Percentiles rank a stretch among this genome's conserved stretches.
Evolutionary conservation across 2,329 filamentous ascomycete species (phyloP).

Genomic region (Arthrocladium fulminans): DNA sequence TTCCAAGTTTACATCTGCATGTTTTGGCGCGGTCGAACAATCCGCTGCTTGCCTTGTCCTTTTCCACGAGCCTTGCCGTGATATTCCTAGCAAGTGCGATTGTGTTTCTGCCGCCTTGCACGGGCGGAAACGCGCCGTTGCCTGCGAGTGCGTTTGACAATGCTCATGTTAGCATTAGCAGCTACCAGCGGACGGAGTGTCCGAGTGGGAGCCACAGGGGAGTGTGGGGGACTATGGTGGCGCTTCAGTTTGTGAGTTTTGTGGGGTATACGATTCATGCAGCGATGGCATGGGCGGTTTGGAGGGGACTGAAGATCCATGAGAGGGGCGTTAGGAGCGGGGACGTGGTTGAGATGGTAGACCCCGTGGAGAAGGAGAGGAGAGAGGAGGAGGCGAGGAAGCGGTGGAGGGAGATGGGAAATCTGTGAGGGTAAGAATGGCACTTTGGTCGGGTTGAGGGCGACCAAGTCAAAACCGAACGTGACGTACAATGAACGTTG

Average conservation of each 20-base stretch:
- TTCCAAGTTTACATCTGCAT: conserved; percentile 20
- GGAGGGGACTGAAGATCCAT: conserved; percentile 8
- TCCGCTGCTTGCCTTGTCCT: conserved; percentile 18
- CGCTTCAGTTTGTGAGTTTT: conserved; percentile 18
- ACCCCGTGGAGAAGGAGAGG: conserved; percentile 18
- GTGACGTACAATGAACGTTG: too few relatives aligned
- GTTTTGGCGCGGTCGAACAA: conserved; percentile 19
- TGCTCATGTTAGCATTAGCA: not conserved
- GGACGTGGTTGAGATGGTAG: conserved; percentile 17
- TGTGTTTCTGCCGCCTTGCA: conserved; percentile 17
- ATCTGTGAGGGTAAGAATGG: conserved; percentile 2
- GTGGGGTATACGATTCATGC: conserved; percentile 15
- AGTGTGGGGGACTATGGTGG: conserved; percentile 20
- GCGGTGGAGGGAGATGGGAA: conserved; percentile 17
- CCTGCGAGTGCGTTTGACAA: conserved; percentile 8
- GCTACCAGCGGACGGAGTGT: conserved; percentile 18
- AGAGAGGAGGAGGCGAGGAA: conserved; percentile 20
- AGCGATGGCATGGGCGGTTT: conserved; percentile 20
- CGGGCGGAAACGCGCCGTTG: not conserved
- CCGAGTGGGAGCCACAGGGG: conserved; percentile 11
- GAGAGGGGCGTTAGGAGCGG: conserved; percentile 15
- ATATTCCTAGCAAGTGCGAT: conserved; percentile 16
- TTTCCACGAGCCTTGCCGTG: conserved; percentile 13
- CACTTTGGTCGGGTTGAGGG: too few relatives aligned
- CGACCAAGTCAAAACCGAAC: too few relatives aligned